Evolutionary conservation across 306 rosid genomes (phyloP).

Genomic region (Castanospermum australe): DNA sequence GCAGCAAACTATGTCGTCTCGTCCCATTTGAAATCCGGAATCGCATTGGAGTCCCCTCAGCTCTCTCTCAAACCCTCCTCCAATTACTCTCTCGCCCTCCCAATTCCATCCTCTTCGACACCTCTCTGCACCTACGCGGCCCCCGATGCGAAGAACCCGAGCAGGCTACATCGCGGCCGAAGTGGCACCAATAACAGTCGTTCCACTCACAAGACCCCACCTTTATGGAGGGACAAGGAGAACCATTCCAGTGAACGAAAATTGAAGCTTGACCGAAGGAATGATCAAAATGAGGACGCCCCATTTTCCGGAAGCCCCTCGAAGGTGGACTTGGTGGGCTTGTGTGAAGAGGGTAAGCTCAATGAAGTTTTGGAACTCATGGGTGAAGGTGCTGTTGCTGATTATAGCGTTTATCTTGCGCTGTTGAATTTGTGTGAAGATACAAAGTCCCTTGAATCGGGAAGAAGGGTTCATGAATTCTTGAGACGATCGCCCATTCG

Average conservation of each 20-base stretch:
- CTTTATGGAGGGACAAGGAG: slow-evolving; percentile 27
- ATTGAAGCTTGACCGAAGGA: slow-evolving; percentile 6
- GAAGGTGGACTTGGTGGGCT: slow-evolving; percentile 46
- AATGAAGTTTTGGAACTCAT: slow-evolving; percentile 55
- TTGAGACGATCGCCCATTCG: slow-evolving; percentile 46
- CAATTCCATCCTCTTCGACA: slow-evolving; percentile 22
- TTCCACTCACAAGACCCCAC: slow-evolving; percentile 33
- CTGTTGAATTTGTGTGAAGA: slow-evolving; percentile 56
- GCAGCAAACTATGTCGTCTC: slow-evolving; percentile 29
- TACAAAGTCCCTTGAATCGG: slow-evolving; percentile 45
- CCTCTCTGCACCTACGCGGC: slow-evolving; percentile 33
- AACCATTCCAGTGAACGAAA: slow-evolving; percentile 35
- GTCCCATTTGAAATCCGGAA: slow-evolving; percentile 29
- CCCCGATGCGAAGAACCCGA: slow-evolving; percentile 33
- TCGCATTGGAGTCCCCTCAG: background rate
- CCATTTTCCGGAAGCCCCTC: slow-evolving; percentile 8
- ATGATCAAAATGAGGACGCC: slow-evolving; percentile 26
- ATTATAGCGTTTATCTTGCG: slow-evolving; percentile 46
- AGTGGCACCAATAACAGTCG: slow-evolving; percentile 19
- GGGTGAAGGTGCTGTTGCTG: slow-evolving; percentile 66
- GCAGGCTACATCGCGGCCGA: slow-evolving; percentile 39
- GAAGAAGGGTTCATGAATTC: slow-evolving; percentile 54
- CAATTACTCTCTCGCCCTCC: slow-evolving; percentile 11
- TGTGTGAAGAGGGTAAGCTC: slow-evolving; percentile 68
- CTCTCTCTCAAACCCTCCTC: background rate